Evolutionary conservation across 768 basidiomycete species (phyloP).

Genomic region (Lactarius quietus): DNA sequence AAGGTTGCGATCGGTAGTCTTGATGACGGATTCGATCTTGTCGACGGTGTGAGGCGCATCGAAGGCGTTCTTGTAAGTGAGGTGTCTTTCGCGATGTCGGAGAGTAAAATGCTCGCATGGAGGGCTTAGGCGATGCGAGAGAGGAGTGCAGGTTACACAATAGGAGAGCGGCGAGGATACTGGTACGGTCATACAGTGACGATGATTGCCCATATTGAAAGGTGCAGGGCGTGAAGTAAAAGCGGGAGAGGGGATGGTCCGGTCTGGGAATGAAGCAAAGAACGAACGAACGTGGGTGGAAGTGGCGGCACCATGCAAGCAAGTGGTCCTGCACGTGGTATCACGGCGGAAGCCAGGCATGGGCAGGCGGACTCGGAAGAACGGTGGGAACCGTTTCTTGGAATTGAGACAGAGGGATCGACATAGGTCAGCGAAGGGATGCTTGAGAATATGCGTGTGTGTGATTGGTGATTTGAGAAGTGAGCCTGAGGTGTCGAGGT

Average conservation of each 20-base stretch:
- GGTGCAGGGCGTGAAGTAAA: constrained; percentile 33
- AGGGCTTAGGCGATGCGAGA: constrained; percentile 95
- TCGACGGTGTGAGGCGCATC: constrained; percentile 97
- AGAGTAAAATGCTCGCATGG: constrained; percentile 69
- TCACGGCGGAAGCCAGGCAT: constrained; percentile 61
- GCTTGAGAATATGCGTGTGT: constrained; percentile 36
- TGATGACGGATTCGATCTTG: constrained; percentile 52
- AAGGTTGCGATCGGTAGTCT: constrained; percentile 79
- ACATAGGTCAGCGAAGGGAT: constrained; percentile 37
- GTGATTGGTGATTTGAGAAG: no score
- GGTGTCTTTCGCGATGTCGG: constrained; percentile 90
- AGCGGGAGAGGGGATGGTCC: constrained; percentile 26
- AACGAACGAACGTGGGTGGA: constrained; percentile 53
- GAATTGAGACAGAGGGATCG: constrained; percentile 32
- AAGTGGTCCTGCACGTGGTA: no score
- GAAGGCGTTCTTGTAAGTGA: constrained; percentile 95
- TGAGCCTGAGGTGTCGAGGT: constrained; percentile 68
- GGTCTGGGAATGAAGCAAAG: constrained; percentile 37
- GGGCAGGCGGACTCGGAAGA: constrained; percentile 68
- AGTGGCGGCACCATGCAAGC: no score
- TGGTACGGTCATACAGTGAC: constrained; percentile 1
- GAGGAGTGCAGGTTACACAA: constrained; percentile 93
- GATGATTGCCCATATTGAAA: constrained; percentile 33
- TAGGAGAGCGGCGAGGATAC: constrained; percentile 53
- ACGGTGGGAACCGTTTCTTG: constrained; percentile 42